Evolutionary conservation across 2,329 filamentous ascomycete genomes (phyloP), one percentile per base, ranked within the genome.

Genomic region (Basipetospora chlamydospora): DNA sequence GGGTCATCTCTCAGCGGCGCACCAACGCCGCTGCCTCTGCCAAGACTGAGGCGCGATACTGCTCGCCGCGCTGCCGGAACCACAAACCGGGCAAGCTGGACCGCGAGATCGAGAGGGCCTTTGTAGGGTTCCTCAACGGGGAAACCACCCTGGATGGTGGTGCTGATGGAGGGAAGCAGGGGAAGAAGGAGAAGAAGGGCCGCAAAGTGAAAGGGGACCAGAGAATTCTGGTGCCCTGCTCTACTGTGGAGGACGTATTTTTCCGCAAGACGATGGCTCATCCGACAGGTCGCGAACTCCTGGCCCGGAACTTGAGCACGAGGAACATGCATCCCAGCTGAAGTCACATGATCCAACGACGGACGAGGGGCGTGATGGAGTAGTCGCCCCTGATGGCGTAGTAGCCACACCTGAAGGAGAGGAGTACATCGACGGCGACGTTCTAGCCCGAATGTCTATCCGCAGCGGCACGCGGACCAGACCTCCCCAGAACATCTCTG

Each of bases 11-110:
- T 43, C 49, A 46, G 6, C 48, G 53, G 20, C 52, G 47, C 31
- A 44, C 52, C 28, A 51, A 46, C 13, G 46, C 50, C 1, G 43
- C 46, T 3, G 46, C 47, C 5, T 55, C 47, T 6, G 35, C 35
- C 3, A 41, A 33, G 6, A 44, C 43, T 9, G 42, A 47, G 2
- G 39, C 39, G 7, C 73, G 71, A 42, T 77, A 73, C 54, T 76
- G 72, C 53, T 76, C 70, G 0, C 55, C 62, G 31, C 55, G 64
- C 26, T 77, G 71, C 43, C 58, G 67, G 15, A 58, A 57, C 23
- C 58, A 59, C 26, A 74, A 72, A 45, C 66, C 65, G 0, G 57
- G 61, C 0, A 55, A 55, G 6, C 41, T 62, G 11, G 71, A 74
- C 44, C 57, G 59, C 3, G 60, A 62, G 39, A 70, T 76, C 29